These are phyloP conservation scores for Diphasiastrum complanatum DNA, from an alignment of 83 land plant species.

Conservation along the genomic window DNA sequence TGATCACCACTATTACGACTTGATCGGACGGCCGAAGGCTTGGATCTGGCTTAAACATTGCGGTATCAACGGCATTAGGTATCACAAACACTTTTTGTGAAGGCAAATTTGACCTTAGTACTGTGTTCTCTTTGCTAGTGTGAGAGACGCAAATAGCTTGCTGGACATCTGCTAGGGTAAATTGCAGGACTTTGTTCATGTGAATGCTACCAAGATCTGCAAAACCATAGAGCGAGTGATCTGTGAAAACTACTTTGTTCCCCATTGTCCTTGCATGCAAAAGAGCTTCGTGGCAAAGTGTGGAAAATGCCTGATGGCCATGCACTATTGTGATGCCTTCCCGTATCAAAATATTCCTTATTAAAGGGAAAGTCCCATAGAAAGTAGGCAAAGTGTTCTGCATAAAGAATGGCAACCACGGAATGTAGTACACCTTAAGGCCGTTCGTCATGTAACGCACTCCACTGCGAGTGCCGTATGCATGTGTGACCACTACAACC, in stretches of 20 bases:
- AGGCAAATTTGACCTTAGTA: constrained; percentile 78
- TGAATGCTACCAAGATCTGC: constrained; percentile 96
- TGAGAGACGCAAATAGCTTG: constrained; percentile 98
- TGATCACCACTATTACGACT: constrained; percentile 82
- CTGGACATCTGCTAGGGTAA: constrained; percentile 88
- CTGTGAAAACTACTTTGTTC: constrained; percentile 83
- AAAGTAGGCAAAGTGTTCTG: constrained; percentile 88
- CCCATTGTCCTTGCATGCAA: constrained; percentile 98
- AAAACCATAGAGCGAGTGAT: constrained; percentile 98
- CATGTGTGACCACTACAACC: constrained; percentile 96
- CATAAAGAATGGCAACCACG: constrained; percentile 81
- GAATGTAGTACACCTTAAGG: constrained; percentile 86
- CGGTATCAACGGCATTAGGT: constrained; percentile 99
- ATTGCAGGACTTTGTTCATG: constrained; percentile 97
- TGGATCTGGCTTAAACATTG: constrained; percentile 87
- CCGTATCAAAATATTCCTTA: constrained; percentile 73
- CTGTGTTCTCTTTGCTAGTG: constrained; percentile 98
- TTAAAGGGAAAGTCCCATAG: constrained; percentile 72
- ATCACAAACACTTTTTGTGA: constrained; percentile 90
- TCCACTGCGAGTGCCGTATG: constrained; percentile 87
- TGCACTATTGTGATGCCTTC: constrained; percentile 88
- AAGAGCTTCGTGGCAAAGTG: constrained; percentile 94
- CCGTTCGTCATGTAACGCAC: constrained; percentile 93
- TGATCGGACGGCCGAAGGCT: constrained; percentile 39
- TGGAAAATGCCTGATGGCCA: constrained; percentile 99